Evolutionary conservation across 768 basidiomycete species (phyloP), one percentile per base, ranked within the genome.

Genomic region (Cubamyces lactineus): DNA sequence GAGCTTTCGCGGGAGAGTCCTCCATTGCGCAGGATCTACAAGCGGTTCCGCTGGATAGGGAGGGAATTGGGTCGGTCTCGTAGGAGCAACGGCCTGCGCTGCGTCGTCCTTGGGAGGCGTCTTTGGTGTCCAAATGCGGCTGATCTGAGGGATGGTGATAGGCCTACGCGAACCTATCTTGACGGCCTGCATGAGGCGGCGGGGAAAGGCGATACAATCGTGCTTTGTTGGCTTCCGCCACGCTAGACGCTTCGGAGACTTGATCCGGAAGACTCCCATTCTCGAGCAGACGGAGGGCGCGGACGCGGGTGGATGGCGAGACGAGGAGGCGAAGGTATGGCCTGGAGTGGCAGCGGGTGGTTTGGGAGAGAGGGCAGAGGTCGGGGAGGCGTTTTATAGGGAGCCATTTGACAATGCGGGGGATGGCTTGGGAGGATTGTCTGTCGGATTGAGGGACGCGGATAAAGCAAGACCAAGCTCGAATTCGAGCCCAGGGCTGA

Each of bases 391-490:
- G 42, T 61, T 65, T 58, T 53, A 55, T 50, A 61, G 26, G 30
- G 13, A 13, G 23, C 2, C 2, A 5, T 6, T 23, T 15, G 57
- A 16, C 11, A n/a, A 15, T 5, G 46, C 43, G 57, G 41, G 21
- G 46, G 47, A 34, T 34, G 45, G 34, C n/a, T 48, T 24, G 59
- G 40, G 59, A 11, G 53, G 52, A 53, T 54, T 54, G 60, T 53
- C 53, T 49, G 53, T 34, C 45, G 45, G 59, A 46, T 42, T 61
- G 53, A 11, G 38, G 52, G 46, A 17, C 19, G 40, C 12, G 60
- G 39, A 54, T 61, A 55, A 50, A 53, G 60, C 45, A 54, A 55
- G 17, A 50, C 53, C 51, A 49, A 55, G 53, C 45, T 21, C 24
- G 40, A 19, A 55, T 40, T 42, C 53, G 19, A 4, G 46, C 46